Percentiles rank a stretch among this genome's conserved stretches.
phyloP scores from a whole-genome alignment of 129 eudicot genomes.

The Solidago caesia region DNA sequence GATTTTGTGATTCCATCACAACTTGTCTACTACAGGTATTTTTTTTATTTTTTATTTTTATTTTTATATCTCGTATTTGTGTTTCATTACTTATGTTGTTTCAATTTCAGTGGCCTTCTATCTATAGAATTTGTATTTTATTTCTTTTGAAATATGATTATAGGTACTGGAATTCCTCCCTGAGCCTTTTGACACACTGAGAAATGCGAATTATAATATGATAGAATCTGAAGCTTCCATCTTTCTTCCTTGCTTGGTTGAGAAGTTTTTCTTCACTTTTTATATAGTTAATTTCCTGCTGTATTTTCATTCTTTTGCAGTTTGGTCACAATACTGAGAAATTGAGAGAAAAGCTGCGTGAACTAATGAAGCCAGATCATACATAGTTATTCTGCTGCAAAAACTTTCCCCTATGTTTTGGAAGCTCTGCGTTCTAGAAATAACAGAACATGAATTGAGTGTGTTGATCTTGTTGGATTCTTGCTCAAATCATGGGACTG shows the following conservation, averaged over 20 bases:
- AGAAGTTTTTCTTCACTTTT: slow-evolving; percentile 31
- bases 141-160: slow-evolving; percentile 6
- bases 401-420: slow-evolving; percentile 76
- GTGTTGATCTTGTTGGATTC: slow-evolving; percentile 88
- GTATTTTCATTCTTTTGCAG: slow-evolving; percentile 32
- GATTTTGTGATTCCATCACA: slow-evolving; percentile 92
- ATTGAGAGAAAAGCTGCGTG: slow-evolving; percentile 86
- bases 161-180: slow-evolving; percentile 97
- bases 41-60: background rate
- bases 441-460: slow-evolving; percentile 79
- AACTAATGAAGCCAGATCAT: slow-evolving; percentile 69
- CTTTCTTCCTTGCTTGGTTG: slow-evolving; percentile 94
- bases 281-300: background rate
- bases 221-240: slow-evolving; percentile 94
- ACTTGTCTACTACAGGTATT: slow-evolving; percentile 90
- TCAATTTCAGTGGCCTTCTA: slow-evolving; percentile 1
- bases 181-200: slow-evolving; percentile 70
- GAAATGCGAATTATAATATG: slow-evolving; percentile 75
- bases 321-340: slow-evolving; percentile 97
- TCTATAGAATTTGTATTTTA: background rate
- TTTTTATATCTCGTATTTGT: background rate
- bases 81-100: slow-evolving; percentile 4
- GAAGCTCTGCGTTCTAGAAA: slow-evolving; percentile 96
- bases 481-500: slow-evolving; percentile 79
- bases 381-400: slow-evolving; percentile 78